Base-by-base conservation (phyloP, 2,329 filamentous ascomycete genomes). In the Periconia sp. region DNA sequence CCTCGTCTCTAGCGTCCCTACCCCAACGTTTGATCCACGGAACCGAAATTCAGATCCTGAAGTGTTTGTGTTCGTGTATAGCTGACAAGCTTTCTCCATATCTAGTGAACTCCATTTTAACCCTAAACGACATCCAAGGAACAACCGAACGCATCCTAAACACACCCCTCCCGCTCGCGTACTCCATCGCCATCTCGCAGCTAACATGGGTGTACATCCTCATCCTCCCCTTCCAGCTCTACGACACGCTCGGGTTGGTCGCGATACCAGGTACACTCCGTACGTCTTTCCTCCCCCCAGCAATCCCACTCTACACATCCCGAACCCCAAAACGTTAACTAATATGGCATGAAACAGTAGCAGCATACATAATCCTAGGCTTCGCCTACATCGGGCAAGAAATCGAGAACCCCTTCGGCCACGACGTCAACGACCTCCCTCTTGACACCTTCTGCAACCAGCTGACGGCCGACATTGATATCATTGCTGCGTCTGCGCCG, bases 131-230 rank as follows among this genome's bases (percentile, higher is more conserved):
- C 17, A 45, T 87, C 50, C 78, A 91, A 60, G 84, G 84, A 13
- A 85, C 86, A 52, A 85, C 85, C 44, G 90, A 94, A 67, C 87
- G 91, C 57, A 86, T 95, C 17, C 83, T 93, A 27, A 90, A 88
- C 71, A 95, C 91, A 0, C 91, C 91, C 1, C 81, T 95, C 0
- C 91, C 91, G 2, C 82, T 91, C 51, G 91, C 90, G 41, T 94
- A 95, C 77, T 85, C 84, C 59, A 94, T 95, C 63, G 85, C 90
- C 63, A 92, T 94, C 70, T 86, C 86, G 19, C 91, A 95, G 70
- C 92, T 94, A 67, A 91, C 91, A 23, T 92, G 89, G 85, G 82
- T 92, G 45, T 95, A 94, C 74, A 85, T 94, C 49, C 76, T 91
- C 60, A 81, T 90, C 20, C 81, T 95, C 1, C 91, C 91, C 5